Conservation (phyloP, 2,329 filamentous ascomycete genomes). For the Pseudodiploospora longispora region DNA sequence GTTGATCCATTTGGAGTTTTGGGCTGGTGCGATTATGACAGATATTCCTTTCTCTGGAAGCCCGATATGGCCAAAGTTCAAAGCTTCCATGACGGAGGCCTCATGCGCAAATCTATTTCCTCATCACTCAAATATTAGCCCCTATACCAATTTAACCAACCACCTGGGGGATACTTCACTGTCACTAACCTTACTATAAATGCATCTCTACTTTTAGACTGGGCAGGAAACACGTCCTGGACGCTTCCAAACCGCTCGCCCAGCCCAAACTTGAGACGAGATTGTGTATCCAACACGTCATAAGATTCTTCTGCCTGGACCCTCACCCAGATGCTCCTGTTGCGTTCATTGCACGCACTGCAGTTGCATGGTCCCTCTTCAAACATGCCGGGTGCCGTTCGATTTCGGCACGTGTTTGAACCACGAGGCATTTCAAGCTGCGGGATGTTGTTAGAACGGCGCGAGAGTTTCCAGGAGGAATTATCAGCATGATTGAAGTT, state of each 20-base stretch:
- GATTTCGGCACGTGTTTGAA: conserved; percentile 16
- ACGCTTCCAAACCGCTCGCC: conserved; percentile 20
- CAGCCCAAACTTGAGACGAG: conserved; percentile 22
- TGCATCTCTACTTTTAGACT: conserved; percentile 2
- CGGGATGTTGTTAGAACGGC: not conserved
- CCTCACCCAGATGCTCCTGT: conserved; percentile 23
- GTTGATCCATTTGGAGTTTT: conserved; percentile 25
- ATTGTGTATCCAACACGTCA: conserved; percentile 14
- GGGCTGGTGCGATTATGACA: conserved; percentile 17
- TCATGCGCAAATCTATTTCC: conserved; percentile 18
- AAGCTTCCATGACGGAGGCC: conserved; percentile 17
- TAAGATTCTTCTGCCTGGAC: conserved; percentile 6
- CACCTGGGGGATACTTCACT: not conserved
- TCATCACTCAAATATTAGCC: not conserved
- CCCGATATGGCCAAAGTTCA: conserved; percentile 13
- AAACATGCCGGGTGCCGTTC: conserved; percentile 3
- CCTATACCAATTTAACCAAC: not conserved
- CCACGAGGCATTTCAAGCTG: not conserved
- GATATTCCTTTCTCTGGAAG: conserved; percentile 19
- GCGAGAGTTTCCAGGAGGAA: conserved; percentile 1
- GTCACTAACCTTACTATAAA: conserved; percentile 23
- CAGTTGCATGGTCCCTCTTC: conserved; percentile 24
- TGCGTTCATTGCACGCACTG: conserved; percentile 18
- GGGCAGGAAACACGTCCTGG: conserved; percentile 17
- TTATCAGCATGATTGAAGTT: not conserved